Percentiles rank a stretch among this genome's conserved stretches.
These are phyloP conservation scores for Colletotrichum navitas DNA, from an alignment of 2,329 filamentous ascomycete species.

Conservation along the genomic window DNA sequence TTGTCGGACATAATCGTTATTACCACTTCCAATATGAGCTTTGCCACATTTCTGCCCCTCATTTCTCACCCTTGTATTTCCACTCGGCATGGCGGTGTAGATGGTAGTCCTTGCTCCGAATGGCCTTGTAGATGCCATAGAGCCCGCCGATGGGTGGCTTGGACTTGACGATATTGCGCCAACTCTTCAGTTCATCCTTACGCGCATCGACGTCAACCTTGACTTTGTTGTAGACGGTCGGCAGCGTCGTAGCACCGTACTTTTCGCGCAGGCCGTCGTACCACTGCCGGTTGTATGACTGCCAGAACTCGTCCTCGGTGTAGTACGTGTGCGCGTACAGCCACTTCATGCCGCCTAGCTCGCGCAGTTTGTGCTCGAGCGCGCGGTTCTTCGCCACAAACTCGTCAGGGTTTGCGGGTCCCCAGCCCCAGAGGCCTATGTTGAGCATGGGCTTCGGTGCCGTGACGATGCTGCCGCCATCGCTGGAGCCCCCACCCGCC, in stretches of 20 bases:
- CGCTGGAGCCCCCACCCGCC: background rate
- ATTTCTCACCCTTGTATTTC: slow-evolving; percentile 60
- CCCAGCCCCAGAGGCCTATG: slow-evolving; percentile 84
- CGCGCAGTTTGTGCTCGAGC: slow-evolving; percentile 76
- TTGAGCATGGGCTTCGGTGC: slow-evolving; percentile 64
- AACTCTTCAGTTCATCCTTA: slow-evolving; percentile 52
- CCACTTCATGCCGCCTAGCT: slow-evolving; percentile 86
- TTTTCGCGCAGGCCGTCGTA: slow-evolving; percentile 74
- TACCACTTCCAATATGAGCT: background rate
- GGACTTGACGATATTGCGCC: slow-evolving; percentile 59
- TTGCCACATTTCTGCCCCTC: background rate
- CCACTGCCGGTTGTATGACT: slow-evolving; percentile 68
- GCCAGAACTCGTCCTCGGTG: slow-evolving; percentile 77
- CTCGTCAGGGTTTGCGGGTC: slow-evolving; percentile 65
- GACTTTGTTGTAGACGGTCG: slow-evolving; percentile 79
- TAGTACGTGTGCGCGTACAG: slow-evolving; percentile 91
- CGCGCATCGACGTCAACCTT: slow-evolving; percentile 65
- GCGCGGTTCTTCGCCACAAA: slow-evolving; percentile 78
- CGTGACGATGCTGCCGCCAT: slow-evolving; percentile 22
- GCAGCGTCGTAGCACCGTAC: slow-evolving; percentile 72
- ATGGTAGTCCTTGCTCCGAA: slow-evolving; percentile 68
- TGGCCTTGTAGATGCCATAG: slow-evolving; percentile 70
- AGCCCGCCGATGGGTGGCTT: slow-evolving; percentile 69
- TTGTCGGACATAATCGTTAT: background rate
- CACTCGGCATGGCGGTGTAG: slow-evolving; percentile 66